Conservation (phyloP, 1,284 basidiomycete genomes). For the Cutaneotrichosporon sp. region DNA sequence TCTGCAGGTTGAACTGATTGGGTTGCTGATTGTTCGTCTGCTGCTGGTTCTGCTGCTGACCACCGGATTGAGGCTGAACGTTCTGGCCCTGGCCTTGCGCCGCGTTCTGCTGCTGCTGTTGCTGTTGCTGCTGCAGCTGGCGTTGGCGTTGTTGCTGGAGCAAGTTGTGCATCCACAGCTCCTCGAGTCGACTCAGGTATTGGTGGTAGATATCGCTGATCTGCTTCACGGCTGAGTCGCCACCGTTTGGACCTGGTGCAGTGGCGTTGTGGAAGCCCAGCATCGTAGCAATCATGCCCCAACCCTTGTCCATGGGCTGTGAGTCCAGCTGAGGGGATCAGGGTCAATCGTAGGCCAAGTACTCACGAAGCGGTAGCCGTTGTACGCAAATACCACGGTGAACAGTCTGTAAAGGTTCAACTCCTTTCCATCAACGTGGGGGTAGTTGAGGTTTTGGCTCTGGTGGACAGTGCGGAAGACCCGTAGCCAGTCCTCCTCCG, state of each 20-base stretch:
- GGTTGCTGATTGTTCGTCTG: conserved; percentile 2
- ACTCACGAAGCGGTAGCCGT: conserved; percentile 20
- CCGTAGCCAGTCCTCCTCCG: conserved; percentile 12
- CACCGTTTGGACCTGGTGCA: conserved; percentile 2
- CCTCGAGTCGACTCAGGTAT: conserved; percentile 10
- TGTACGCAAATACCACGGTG: conserved; percentile 11
- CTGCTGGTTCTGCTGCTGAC: conserved; percentile 10
- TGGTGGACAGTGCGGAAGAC: conserved; percentile 11
- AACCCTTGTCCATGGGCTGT: conserved; percentile 15
- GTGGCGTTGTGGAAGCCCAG: conserved; percentile 9
- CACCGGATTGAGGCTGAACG: neutral
- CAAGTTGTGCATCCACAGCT: conserved; percentile 15
- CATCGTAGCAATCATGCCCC: conserved; percentile 8
- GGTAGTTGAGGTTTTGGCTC: conserved; percentile 13
- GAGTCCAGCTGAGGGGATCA: conserved; percentile 13
- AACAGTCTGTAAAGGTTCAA: conserved; percentile 19
- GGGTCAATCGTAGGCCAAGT: neutral
- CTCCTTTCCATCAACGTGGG: conserved; percentile 13
- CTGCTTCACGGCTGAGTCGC: conserved; percentile 11
- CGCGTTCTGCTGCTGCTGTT: neutral
- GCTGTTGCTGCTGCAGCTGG: conserved; percentile 1
- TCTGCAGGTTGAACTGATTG: neutral
- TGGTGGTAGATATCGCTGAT: conserved; percentile 16
- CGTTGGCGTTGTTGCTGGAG: conserved; percentile 10
- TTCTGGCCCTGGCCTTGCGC: conserved; percentile 1